phyloP scores from a whole-genome alignment of 2,329 filamentous ascomycete species.

The Aspergillus sp. region DNA sequence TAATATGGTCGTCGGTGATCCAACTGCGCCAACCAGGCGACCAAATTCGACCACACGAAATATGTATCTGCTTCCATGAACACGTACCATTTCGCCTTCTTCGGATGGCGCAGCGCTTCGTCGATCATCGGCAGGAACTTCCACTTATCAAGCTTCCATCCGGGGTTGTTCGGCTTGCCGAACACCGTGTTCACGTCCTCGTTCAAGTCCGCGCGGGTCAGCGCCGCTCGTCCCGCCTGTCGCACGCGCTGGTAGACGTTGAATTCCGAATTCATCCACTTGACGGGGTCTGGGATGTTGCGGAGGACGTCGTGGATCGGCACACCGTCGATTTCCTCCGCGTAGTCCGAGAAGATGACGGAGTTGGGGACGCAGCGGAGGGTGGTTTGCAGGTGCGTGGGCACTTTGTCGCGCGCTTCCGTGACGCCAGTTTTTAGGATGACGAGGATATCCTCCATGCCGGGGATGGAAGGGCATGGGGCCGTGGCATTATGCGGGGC shows the following conservation, averaged over 20 bases:
- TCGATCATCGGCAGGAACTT: slow-evolving; percentile 57
- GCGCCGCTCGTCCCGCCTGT: slow-evolving; percentile 40
- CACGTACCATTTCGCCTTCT: slow-evolving; percentile 54
- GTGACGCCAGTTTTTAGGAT: slow-evolving; percentile 60
- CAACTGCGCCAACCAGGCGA: slow-evolving; percentile 51
- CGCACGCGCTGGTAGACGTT: slow-evolving; percentile 49
- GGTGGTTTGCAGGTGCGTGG: slow-evolving; percentile 54
- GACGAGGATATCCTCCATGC: slow-evolving; percentile 54
- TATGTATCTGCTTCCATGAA: slow-evolving; percentile 61
- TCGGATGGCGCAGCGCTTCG: slow-evolving; percentile 41
- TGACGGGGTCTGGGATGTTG: slow-evolving; percentile 40
- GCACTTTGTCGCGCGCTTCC: slow-evolving; percentile 56
- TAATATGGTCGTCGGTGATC: slow-evolving; percentile 49
- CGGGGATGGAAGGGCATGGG: slow-evolving; percentile 33
- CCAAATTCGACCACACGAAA: slow-evolving; percentile 51
- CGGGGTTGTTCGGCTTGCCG: slow-evolving; percentile 44
- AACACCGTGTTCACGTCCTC: slow-evolving; percentile 33
- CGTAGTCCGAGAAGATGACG: slow-evolving; percentile 59
- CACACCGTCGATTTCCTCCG: slow-evolving; percentile 51
- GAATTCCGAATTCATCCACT: slow-evolving; percentile 46
- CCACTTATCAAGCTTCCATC: slow-evolving; percentile 56
- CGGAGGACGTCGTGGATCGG: slow-evolving; percentile 52
- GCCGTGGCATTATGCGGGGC: not conserved
- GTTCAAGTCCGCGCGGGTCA: slow-evolving; percentile 29
- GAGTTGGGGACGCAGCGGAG: slow-evolving; percentile 56